These are phyloP conservation scores for Phialophora expanda DNA, from an alignment of 2,329 filamentous ascomycete species.

Conservation along the genomic window DNA sequence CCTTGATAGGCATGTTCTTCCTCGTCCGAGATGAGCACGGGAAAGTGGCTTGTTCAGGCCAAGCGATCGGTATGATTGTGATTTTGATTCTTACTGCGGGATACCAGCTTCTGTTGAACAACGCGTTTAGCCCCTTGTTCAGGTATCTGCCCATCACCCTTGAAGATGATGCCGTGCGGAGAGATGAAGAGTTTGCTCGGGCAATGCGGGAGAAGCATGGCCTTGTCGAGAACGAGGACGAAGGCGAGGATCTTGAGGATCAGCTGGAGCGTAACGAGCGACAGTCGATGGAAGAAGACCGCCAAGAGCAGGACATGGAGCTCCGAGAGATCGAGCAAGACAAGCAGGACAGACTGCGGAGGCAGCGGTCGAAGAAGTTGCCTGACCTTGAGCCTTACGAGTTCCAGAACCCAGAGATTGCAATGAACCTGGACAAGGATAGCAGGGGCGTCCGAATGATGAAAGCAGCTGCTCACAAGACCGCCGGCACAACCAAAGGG, in stretches of 20 bases:
- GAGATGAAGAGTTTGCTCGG: constrained; percentile 85
- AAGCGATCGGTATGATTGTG: constrained; percentile 85
- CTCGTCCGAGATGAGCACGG: constrained; percentile 66
- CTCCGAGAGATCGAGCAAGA: constrained; percentile 47
- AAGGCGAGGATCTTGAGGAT: constrained; percentile 52
- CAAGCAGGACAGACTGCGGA: constrained; percentile 32
- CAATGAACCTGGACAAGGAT: constrained; percentile 36
- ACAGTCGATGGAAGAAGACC: constrained; percentile 47
- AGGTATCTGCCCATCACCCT: constrained; percentile 91
- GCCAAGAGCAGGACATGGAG: constrained; percentile 56
- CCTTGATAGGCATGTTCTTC: constrained; percentile 88
- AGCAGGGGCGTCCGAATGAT: constrained; percentile 35
- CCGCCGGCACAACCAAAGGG: constrained; percentile 34
- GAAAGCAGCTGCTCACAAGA: constrained; percentile 33
- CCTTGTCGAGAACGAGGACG: constrained; percentile 60
- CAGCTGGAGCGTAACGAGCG: constrained; percentile 54
- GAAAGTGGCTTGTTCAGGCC: constrained; percentile 67
- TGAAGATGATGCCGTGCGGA: constrained; percentile 90
- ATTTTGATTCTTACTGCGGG: constrained; percentile 70
- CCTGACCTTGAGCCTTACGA: constrained; percentile 33
- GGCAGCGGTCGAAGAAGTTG: constrained; percentile 41
- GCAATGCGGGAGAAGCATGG: constrained; percentile 75
- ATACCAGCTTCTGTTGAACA: constrained; percentile 81
- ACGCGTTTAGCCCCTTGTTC: constrained; percentile 82
- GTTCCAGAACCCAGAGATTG: constrained; percentile 40